Evolutionary conservation across 257 asterid species (phyloP), one percentile per base, ranked within the genome.

Genomic region (Solanum clarkiae): DNA sequence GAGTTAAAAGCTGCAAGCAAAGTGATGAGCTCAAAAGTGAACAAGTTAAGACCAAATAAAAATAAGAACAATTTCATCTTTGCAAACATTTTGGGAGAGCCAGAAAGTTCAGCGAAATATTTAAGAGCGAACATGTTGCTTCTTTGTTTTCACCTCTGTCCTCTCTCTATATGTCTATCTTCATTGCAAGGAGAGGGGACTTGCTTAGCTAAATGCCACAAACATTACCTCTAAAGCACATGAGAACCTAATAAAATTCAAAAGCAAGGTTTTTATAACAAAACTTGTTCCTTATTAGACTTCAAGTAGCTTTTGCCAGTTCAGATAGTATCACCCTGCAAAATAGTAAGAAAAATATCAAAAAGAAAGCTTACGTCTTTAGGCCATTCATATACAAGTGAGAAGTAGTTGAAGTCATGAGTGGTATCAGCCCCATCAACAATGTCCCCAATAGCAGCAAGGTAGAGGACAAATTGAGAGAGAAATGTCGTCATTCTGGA

Each of bases 381-480:
- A 85, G 99, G 98, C 98, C 96, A 95, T 93, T 96, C 99, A 85
- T 96, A 96, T 77, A 95, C 93, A 77, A 96, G 94, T 36, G 98
- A 96, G 88, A 96, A 96, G 88, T 96, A 96, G 95, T 95, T 96
- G 91, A 96, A 96, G 89, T 96, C 98, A 84, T 95, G 98, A 88
- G 99, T 96, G 29, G 99, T 93, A 90, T 96, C 99, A n/a, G 97
- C 92, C 92, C 99, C 99, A 85, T 96, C 99, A 85, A 96, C 99
- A 88, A 96, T 94, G 91, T 96, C 99, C 45, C 99, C 99, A 17
- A 96, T 92, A 51, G 98, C 98, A 91, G 98, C 99, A 89, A 95
- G 91, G 88, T 96, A 98, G 87, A 96, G 97, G 87, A 95, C 94
- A 90, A 96, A 96, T 89, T 94, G 98, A 81, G 99, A 96, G 86